Evolutionary conservation across 495 filamentous ascomycete species (phyloP), one percentile per base, ranked within the genome.

Genomic region (Daldinia decipiens): DNA sequence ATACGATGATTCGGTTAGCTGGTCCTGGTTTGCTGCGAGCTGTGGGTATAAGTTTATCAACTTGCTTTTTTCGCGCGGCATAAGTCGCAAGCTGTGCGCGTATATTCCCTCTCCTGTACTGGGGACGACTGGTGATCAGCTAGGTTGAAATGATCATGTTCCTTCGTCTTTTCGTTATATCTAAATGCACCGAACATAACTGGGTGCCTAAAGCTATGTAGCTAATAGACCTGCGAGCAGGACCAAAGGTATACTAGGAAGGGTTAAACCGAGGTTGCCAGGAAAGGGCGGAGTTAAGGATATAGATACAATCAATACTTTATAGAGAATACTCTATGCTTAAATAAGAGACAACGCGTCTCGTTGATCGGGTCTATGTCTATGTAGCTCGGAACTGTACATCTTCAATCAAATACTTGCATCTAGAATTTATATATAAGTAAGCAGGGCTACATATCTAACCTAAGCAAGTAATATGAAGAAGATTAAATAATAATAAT

Each of bases 91-190:
- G 43, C 43, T 8, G 43, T 47, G 19, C 43, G 43, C 43, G 19
- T 24, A 24, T 47, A 47, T 24, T 47, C 43, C 9, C 43, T 47
- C 43, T 47, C 43, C 9, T 47, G 43, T 5, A 24, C 19, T 0
- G 43, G 43, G 8, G 43, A 47, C 9, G 43, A 47, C 43, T 47
- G 43, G 19, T 47, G 43, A 47, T 47, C 43, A 24, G 43, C 2
- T 8, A 47, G 43, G 9, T 47, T 47, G 19, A 47, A 47, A 15
- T 47, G 43, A 24, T 47, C 43, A 24, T 47, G 43, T 11, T 47
- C 43, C 17, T 47, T 47, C 43, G 43, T 47, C 21, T 24, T 24
- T 47, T 47, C 43, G 43, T 47, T 47, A 24, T 47, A 47, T 47
- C 43, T 47, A 24, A 47, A 47, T 24, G 43, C 43, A 47, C 43